These are phyloP conservation scores for Didymella glomerata DNA, from an alignment of 2,329 filamentous ascomycete genomes.

Conservation along the genomic window DNA sequence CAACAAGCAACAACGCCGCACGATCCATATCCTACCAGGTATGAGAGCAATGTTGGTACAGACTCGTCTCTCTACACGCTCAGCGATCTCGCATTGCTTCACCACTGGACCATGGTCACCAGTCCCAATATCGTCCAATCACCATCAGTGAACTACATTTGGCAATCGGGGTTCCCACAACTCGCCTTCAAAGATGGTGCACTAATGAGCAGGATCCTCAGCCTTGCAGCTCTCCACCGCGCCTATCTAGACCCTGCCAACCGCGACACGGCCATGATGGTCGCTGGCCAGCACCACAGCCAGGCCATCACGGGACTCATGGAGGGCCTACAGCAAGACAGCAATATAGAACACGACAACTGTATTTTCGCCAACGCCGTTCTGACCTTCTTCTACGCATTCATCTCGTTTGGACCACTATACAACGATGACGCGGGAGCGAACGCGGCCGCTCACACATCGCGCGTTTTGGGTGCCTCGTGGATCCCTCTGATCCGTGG, in stretches of 20 bases:
- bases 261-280: constrained; percentile 14
- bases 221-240: constrained; percentile 25
- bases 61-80: constrained; percentile 19
- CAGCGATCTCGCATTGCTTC: constrained; percentile 27
- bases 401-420: constrained; percentile 30
- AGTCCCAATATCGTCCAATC: constrained; percentile 24
- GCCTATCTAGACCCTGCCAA: constrained; percentile 26
- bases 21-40: constrained; percentile 3
- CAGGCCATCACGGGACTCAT: constrained; percentile 24
- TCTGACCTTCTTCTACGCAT: constrained; percentile 22
- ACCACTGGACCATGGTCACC: constrained; percentile 30
- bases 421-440: constrained; percentile 13
- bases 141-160: constrained; percentile 22
- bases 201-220: constrained; percentile 30
- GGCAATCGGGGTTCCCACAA: constrained; percentile 24
- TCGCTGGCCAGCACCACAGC: constrained; percentile 26
- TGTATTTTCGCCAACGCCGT: constrained; percentile 27
- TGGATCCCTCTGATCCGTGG: constrained; percentile 35
- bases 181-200: constrained; percentile 21
- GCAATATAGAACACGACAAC: constrained; percentile 5
- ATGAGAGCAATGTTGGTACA: constrained; percentile 4
- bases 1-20: neutral
- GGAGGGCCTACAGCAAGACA: constrained; percentile 13
- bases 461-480: constrained; percentile 28
- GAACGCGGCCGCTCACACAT: constrained; percentile 8